A percentile compares a stretch with the other conserved stretches of the same genome.
Conservation (phyloP, 495 filamentous ascomycete genomes). For the Geopyxis carbonaria region DNA sequence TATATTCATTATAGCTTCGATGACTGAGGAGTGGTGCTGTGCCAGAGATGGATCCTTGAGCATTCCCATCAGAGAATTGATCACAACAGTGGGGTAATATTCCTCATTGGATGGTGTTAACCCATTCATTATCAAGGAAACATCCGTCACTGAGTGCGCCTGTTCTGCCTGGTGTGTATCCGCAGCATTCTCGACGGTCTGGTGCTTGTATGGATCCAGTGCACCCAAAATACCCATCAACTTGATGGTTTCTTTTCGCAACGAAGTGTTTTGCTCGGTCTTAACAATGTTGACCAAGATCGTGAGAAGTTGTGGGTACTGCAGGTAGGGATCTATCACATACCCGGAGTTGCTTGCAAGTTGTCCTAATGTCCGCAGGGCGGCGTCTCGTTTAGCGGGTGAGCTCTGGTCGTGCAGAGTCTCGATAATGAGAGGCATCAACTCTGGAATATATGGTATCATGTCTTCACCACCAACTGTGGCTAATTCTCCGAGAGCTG, state of each 20-base stretch:
- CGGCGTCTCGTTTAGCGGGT: conserved; percentile 71
- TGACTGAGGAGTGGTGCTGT: conserved; percentile 84
- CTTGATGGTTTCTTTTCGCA: conserved; percentile 88
- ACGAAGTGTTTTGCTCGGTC: conserved; percentile 59
- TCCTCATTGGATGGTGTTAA: conserved; percentile 95
- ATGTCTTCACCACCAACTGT: conserved; percentile 86
- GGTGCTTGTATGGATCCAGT: conserved; percentile 88
- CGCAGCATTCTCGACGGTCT: conserved; percentile 30
- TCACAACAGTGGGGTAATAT: conserved; percentile 95
- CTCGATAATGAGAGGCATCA: conserved; percentile 90
- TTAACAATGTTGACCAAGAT: conserved; percentile 88
- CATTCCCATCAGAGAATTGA: conserved; percentile 82
- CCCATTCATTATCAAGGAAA: conserved; percentile 92
- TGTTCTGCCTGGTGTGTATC: conserved; percentile 25
- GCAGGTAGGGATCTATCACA: conserved; percentile 88
- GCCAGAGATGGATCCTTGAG: conserved; percentile 73
- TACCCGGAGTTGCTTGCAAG: conserved; percentile 89
- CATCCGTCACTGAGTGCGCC: conserved; percentile 62
- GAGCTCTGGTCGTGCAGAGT: conserved; percentile 86
- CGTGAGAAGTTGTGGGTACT: conserved; percentile 81
- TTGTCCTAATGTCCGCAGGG: conserved; percentile 77
- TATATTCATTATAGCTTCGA: conserved; percentile 96
- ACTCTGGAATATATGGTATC: conserved; percentile 62
- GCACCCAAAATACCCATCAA: conserved; percentile 92
- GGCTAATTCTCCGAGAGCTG: conserved; percentile 80